Base-by-base conservation (phyloP, 164 flowering plant species). In the Nymphaea colorata region DNA sequence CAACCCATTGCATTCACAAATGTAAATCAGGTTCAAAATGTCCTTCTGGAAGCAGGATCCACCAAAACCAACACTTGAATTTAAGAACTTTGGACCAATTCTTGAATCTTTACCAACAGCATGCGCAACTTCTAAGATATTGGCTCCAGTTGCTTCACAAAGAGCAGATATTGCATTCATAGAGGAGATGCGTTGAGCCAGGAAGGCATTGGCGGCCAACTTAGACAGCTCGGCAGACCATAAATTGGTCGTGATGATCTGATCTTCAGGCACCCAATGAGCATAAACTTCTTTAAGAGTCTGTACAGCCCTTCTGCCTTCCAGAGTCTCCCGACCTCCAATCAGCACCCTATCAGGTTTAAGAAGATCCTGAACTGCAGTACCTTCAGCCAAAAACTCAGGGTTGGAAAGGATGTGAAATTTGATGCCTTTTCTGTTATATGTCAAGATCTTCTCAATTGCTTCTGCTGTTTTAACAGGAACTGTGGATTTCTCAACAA, bases 381-480 rank as follows among this genome's bases (percentile, higher is more conserved):
- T 91, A 25, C 98, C 98, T 74, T 91, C 96, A 2, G 97, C 95
- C 62, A 91, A 89, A 67, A 91, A 91, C 65, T 91, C 95, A 0
- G 97, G 97, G 78, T 91, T 91, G 16, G 96, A 90, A 44, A 90
- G 89, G 68, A 89, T 91, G 43, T 89, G 93, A 76, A 75, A 89
- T 69, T 87, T 82, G 61, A 89, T 85, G 69, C 95, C 95, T 64
- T 84, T 91, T 79, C 88, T 91, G 78, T 91, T 91, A 79, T 91
- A 95, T 55, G 83, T 89, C 73, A 91, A 72, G 61, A 91, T 91
- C 72, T 89, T 91, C 64, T 91, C 96, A 62, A 91, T 89, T 16
- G 97, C 97, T 79, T 89, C 91, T 41, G 97, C 95, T n/a, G 95
- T 91, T 71, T 91, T 91, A 47, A 91, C 97, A 2, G 95, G 97